Evolutionary conservation across 352 stramenopile genomes (phyloP), one percentile per base, ranked within the genome.

Genomic region (Phytophthora vignae): DNA sequence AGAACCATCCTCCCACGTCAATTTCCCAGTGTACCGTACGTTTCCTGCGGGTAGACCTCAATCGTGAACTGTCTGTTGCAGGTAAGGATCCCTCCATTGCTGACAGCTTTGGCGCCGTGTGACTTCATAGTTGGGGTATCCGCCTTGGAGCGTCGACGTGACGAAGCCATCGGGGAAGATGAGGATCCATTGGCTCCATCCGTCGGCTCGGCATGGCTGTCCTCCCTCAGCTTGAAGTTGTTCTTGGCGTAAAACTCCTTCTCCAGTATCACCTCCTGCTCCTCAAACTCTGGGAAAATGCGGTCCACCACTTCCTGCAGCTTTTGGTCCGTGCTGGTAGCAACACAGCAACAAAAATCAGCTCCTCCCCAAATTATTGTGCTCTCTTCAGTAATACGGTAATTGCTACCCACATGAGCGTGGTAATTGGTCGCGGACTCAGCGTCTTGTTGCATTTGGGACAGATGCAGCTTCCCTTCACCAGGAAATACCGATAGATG

Each of bases 401-500:
- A 42, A 42, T 15, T 33, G 38, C 38, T 11, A 67, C 82, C 40
- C 58, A 91, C 87, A 94, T 91, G 67, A 92, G 66, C 42, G 82
- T 89, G 2, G 84, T 79, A 58, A 88, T 86, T 21, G 84, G 82
- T 15, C 85, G 75, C 33, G 87, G 74, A 55, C 69, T 88, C 62
- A 92, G 79, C 68, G 64, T 62, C 52, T 85, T 77, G 65, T 78
- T 68, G 72, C 85, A 95, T 57, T 90, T 83, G 3, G 86, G 85
- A 59, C 88, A 95, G 46, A 78, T 69, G 8, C 71, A 66, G 56
- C 81, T 84, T 46, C 84, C 83, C 36, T 91, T 79, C 2, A 92
- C 74, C 33, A 92, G 70, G 44, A 96, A 91, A 53, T 93, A 82
- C 4, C 84, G 84, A 69, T 91, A 93, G 64, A 96, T 91, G 75